Base-by-base conservation (phyloP, 805 yeast species). In the Candida nonsorbophila region DNA sequence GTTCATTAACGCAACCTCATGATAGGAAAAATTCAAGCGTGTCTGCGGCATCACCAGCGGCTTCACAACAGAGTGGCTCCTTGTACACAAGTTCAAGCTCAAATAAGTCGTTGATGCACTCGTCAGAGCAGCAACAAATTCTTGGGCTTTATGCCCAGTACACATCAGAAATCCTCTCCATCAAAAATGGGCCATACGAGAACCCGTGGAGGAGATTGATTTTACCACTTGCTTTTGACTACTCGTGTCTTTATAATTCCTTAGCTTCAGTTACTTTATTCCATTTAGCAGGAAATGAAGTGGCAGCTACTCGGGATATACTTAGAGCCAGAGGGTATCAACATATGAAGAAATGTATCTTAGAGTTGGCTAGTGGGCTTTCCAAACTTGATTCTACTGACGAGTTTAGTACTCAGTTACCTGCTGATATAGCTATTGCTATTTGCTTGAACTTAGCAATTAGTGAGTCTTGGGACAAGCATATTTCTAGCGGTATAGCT, bases 381-480 rank as follows among this genome's bases (percentile, higher is more conserved):
- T 51, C 64, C 6, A 41, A 31, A 40, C 41, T 15, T 35, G 34
- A 43, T 13, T 38, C 30, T 8, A 30, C 27, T 9, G 25, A 36
- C 8, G 47, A 41, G 3, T 33, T 30, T 12, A 16, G 30, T 6
- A 23, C 26, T 14, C 48, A 43, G 9, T 56, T 73, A 16, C 79
- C 80, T 3, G 76, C 77, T 7, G 84, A 77, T 37, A 76, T 79
- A 8, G 84, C 84, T 1, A 54, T 79, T 13, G 76, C 81, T 0
- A 73, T 84, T 0, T 78, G 84, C 36, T 47, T 79, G 33, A 72
- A 75, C 13, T 55, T 79, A 31, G 80, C 84, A 0, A 69, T 75
- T 34, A 70, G 81, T 22, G 85, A 79, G 46, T 67, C 79, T 0
- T 79, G 85, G 85, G 79, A 77, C 44, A 69, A 77, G 8, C 79